phyloP scores from a whole-genome alignment of 2,329 filamentous ascomycete genomes.

The Colletotrichum spaethianum region DNA sequence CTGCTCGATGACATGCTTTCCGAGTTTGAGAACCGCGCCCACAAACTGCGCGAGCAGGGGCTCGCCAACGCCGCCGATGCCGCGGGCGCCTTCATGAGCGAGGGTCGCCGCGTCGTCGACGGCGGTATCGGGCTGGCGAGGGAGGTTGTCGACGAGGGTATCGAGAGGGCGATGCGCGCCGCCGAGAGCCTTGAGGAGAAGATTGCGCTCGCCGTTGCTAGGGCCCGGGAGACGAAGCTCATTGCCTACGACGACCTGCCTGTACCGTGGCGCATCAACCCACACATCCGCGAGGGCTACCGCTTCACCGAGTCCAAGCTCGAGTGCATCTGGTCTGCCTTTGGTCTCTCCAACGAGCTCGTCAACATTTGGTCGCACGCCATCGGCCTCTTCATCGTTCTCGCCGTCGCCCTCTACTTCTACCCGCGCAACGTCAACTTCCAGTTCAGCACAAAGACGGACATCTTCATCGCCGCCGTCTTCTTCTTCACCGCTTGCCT shows the following conservation, averaged over 20 bases:
- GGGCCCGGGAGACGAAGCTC: constrained; percentile 84
- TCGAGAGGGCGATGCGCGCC: constrained; percentile 86
- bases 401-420: constrained; percentile 94
- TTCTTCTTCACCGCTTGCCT: constrained; percentile 98
- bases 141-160: constrained; percentile 83
- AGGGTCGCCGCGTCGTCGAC: constrained; percentile 85
- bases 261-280: constrained; percentile 93
- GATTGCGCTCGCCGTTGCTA: constrained; percentile 82
- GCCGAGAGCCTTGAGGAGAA: constrained; percentile 87
- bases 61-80: constrained; percentile 77
- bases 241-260: constrained; percentile 93
- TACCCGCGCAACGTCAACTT: constrained; percentile 93
- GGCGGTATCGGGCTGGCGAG: constrained; percentile 81
- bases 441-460: constrained; percentile 85
- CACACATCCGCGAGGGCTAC: constrained; percentile 92
- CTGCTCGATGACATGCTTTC: constrained; percentile 88
- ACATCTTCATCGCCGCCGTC: constrained; percentile 90
- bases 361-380: constrained; percentile 99
- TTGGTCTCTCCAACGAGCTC: constrained; percentile 89
- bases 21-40: constrained; percentile 87
- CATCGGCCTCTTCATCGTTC: constrained; percentile 88
- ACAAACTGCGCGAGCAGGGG: constrained; percentile 84
- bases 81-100: constrained; percentile 80
- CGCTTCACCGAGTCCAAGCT: constrained; percentile 94
- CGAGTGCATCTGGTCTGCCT: constrained; percentile 88